These are phyloP conservation scores for Trametes punicea DNA, from an alignment of 768 basidiomycete species.

Conservation along the genomic window DNA sequence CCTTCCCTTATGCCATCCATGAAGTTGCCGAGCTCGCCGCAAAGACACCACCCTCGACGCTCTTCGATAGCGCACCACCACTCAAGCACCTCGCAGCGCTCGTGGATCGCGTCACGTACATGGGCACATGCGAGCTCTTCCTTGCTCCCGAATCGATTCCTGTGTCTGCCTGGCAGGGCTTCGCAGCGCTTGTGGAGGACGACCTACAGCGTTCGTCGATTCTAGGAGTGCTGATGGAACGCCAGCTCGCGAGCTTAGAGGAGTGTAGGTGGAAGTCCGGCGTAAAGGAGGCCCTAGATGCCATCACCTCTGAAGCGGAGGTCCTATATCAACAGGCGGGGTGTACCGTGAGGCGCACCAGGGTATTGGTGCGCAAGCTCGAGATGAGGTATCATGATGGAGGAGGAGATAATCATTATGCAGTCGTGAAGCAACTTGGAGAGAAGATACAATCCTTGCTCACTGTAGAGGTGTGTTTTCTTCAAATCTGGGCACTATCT, in stretches of 20 bases:
- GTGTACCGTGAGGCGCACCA: slow-evolving; percentile 58
- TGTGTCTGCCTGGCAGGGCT: slow-evolving; percentile 42
- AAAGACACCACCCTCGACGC: slow-evolving; percentile 23
- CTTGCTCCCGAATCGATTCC: slow-evolving; percentile 33
- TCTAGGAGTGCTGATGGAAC: slow-evolving; percentile 55
- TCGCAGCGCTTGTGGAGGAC: background rate
- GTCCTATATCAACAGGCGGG: slow-evolving; percentile 43
- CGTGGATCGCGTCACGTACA: slow-evolving; percentile 63
- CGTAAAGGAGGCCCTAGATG: slow-evolving; percentile 38
- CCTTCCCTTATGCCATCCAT: slow-evolving; percentile 47
- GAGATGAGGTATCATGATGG: slow-evolving; percentile 45
- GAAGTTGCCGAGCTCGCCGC: slow-evolving; percentile 38
- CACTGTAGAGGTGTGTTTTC: slow-evolving; percentile 37
- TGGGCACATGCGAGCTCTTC: slow-evolving; percentile 65
- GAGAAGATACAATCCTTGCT: slow-evolving; percentile 43
- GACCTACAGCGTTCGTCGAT: slow-evolving; percentile 24
- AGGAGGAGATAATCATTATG: slow-evolving; percentile 1
- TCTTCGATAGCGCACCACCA: slow-evolving; percentile 41
- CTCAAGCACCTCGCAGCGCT: slow-evolving; percentile 57
- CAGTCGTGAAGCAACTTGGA: slow-evolving; percentile 33
- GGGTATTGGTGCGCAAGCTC: slow-evolving; percentile 52
- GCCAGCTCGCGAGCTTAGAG: slow-evolving; percentile 57
- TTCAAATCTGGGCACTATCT: background rate
- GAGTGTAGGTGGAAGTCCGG: slow-evolving; percentile 56
- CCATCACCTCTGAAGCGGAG: slow-evolving; percentile 48